phyloP scores from a whole-genome alignment of 1,139 yeast species.

The Meyerozyma carpophila region DNA sequence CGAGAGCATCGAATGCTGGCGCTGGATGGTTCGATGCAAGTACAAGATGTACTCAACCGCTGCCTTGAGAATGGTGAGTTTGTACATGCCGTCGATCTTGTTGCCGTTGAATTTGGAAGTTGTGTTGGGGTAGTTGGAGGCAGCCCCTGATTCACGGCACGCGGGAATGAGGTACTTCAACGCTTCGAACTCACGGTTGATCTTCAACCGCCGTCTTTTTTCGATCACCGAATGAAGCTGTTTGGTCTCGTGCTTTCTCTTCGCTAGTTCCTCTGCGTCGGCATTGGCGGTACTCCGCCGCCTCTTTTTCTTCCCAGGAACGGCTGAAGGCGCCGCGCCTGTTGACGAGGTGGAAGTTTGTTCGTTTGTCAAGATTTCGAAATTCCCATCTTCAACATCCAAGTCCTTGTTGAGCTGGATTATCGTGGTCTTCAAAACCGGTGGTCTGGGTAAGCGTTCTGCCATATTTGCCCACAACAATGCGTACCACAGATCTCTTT shows the following conservation, averaged over 20 bases:
- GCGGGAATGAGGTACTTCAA: slow-evolving; percentile 75
- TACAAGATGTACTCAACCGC: slow-evolving; percentile 76
- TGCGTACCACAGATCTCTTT: not conserved
- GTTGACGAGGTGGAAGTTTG: slow-evolving; percentile 11
- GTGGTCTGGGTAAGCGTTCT: slow-evolving; percentile 46
- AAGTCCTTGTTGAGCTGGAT: slow-evolving; percentile 51
- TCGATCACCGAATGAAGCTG: slow-evolving; percentile 76
- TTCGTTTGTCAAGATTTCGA: slow-evolving; percentile 39
- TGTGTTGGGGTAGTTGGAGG: slow-evolving; percentile 9
- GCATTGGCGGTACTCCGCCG: slow-evolving; percentile 42
- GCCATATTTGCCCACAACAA: not conserved
- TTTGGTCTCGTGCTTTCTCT: slow-evolving; percentile 51
- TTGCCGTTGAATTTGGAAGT: slow-evolving; percentile 18
- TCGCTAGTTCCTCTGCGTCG: slow-evolving; percentile 50
- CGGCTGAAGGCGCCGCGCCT: slow-evolving; percentile 4
- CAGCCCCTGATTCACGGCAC: slow-evolving; percentile 41
- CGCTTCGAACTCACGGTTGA: slow-evolving; percentile 80
- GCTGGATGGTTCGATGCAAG: slow-evolving; percentile 52
- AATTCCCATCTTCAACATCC: slow-evolving; percentile 37
- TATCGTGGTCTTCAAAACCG: slow-evolving; percentile 57
- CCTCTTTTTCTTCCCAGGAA: slow-evolving; percentile 33
- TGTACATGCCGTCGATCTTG: slow-evolving; percentile 67
- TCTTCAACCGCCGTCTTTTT: slow-evolving; percentile 70
- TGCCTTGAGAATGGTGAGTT: slow-evolving; percentile 71
- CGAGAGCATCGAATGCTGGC: slow-evolving; percentile 36